These are phyloP conservation scores for Podaxis mareebaensis DNA, from an alignment of 768 basidiomycete genomes.

Conservation along the genomic window DNA sequence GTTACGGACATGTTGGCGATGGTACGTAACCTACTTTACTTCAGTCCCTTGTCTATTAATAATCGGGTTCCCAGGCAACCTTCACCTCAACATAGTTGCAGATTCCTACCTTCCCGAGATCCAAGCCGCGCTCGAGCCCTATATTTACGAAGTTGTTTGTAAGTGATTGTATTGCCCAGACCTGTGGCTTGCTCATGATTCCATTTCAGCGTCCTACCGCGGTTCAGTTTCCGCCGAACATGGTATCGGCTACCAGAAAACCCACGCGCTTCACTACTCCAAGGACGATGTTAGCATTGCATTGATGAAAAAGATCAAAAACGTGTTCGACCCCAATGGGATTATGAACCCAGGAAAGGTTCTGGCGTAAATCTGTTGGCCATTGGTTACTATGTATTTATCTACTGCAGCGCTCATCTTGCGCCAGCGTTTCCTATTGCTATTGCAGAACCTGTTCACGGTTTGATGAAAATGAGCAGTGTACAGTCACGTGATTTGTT, in stretches of 20 bases:
- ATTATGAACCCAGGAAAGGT: conserved; percentile 95
- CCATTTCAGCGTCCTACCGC: conserved; percentile 59
- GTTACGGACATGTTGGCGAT: conserved; percentile 97
- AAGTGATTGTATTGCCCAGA: not conserved
- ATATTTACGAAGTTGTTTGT: conserved; percentile 76
- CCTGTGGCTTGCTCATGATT: not conserved
- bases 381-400: not conserved
- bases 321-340: conserved; percentile 83
- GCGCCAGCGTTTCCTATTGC: not conserved
- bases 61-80: conserved; percentile 60
- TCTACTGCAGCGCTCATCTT: not conserved
- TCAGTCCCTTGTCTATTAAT: conserved; percentile 2
- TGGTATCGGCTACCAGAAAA: conserved; percentile 96
- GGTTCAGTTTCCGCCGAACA: conserved; percentile 98
- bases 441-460: not conserved
- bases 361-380: conserved; percentile 36
- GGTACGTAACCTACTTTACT: conserved; percentile 48
- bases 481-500: conserved; percentile 20
- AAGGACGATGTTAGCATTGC: conserved; percentile 79
- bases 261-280: conserved; percentile 84
- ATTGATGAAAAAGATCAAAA: conserved; percentile 89
- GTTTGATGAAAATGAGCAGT: not conserved
- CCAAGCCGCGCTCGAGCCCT: conserved; percentile 88
- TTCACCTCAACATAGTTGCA: conserved; percentile 92
- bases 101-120: conserved; percentile 81